These are phyloP conservation scores for Cryphonectria naterciae DNA, from an alignment of 2,329 filamentous ascomycete genomes.

Conservation along the genomic window DNA sequence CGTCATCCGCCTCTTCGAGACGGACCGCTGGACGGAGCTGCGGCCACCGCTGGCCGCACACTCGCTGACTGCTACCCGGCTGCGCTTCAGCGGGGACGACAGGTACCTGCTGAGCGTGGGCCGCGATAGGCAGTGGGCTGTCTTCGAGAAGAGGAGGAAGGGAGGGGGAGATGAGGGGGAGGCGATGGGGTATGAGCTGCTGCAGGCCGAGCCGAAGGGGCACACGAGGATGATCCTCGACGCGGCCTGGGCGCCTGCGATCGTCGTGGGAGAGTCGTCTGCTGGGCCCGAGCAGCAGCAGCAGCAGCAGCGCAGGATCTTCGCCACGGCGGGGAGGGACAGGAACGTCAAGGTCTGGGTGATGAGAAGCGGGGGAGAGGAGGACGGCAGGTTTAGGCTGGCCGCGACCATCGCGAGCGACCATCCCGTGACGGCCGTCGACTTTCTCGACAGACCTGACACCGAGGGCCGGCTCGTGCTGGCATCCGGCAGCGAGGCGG, in stretches of 20 bases:
- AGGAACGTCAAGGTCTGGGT: slow-evolving; percentile 79
- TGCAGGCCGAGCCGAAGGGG: slow-evolving; percentile 76
- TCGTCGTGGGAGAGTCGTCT: slow-evolving; percentile 35
- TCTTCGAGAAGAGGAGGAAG: slow-evolving; percentile 68
- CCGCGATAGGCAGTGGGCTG: slow-evolving; percentile 86
- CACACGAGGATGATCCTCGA: slow-evolving; percentile 93
- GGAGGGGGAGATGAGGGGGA: slow-evolving; percentile 36
- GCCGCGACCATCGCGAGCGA: slow-evolving; percentile 57
- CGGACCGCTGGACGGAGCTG: slow-evolving; percentile 83
- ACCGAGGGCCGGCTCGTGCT: slow-evolving; percentile 45
- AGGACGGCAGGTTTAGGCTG: slow-evolving; percentile 52
- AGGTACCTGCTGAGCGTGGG: slow-evolving; percentile 82
- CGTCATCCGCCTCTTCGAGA: slow-evolving; percentile 90
- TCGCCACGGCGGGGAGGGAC: slow-evolving; percentile 89
- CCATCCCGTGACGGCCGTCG: slow-evolving; percentile 71
- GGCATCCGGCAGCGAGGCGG: slow-evolving; percentile 62
- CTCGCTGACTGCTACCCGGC: slow-evolving; percentile 79
- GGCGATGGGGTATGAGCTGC: slow-evolving; percentile 55
- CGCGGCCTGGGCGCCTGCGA: slow-evolving; percentile 74
- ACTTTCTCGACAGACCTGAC: slow-evolving; percentile 56
- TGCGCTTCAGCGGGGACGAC: slow-evolving; percentile 80
- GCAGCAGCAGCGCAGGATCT: slow-evolving; percentile 48
- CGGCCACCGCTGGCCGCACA: slow-evolving; percentile 83
- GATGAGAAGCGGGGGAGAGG: slow-evolving; percentile 31
- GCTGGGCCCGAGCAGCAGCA: slow-evolving; percentile 21